These are phyloP conservation scores for Marasmius sp. DNA, from an alignment of 1,284 basidiomycete genomes.

Conservation along the genomic window DNA sequence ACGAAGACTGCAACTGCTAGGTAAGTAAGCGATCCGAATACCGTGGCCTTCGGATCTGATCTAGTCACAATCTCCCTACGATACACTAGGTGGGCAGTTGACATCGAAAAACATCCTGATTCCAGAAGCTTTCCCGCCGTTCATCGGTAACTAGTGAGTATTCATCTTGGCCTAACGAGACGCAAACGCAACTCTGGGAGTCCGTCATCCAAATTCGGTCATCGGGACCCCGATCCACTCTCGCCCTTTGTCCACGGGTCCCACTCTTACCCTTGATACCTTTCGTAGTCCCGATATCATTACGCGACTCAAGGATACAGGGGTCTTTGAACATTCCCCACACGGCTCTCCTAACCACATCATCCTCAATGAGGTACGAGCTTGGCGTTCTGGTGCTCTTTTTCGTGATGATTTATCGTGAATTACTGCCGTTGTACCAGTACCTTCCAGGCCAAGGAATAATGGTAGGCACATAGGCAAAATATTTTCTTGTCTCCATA, in stretches of 20 bases:
- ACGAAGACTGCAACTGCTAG: slow-evolving; percentile 74
- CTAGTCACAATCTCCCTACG: slow-evolving; percentile 4
- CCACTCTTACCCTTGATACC: not conserved
- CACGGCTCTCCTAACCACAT: slow-evolving; percentile 82
- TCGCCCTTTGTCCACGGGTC: not conserved
- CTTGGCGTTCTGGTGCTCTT: not conserved
- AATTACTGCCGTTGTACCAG: slow-evolving; percentile 33
- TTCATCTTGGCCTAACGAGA: not conserved
- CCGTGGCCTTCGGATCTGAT: not conserved
- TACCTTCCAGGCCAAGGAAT: slow-evolving; percentile 92
- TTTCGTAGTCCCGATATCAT: slow-evolving; percentile 74
- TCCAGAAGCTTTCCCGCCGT: slow-evolving; percentile 63
- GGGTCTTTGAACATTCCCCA: slow-evolving; percentile 59
- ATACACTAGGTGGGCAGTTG: slow-evolving; percentile 63
- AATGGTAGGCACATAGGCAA: slow-evolving; percentile 52
- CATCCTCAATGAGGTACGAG: slow-evolving; percentile 75
- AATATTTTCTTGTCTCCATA: slow-evolving; percentile 5
- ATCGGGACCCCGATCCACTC: too few species aligned
- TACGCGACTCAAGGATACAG: slow-evolving; percentile 60
- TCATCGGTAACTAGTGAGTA: slow-evolving; percentile 57
- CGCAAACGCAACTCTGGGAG: too few species aligned
- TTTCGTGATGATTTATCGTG: slow-evolving; percentile 6
- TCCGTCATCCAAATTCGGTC: too few species aligned
- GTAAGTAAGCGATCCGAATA: slow-evolving; percentile 35
- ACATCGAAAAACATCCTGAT: slow-evolving; percentile 61